Evolutionary conservation across 2,329 filamentous ascomycete species (phyloP), one percentile per base, ranked within the genome.

Genomic region (Talaromyces funiculosus): DNA sequence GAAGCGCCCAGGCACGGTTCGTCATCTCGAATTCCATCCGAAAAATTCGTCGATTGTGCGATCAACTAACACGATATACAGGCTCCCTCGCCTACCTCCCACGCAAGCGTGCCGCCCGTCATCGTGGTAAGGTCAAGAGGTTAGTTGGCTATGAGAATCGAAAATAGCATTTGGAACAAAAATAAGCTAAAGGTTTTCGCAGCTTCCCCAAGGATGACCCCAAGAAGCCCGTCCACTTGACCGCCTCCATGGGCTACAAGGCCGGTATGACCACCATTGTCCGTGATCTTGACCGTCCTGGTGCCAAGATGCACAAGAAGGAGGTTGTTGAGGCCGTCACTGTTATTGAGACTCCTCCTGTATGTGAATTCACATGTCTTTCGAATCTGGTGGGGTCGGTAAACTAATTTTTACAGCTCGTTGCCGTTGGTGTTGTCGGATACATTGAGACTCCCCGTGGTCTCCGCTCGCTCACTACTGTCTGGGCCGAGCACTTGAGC

Each of bases 141-240:
- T 96, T 84, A 86, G 86, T 85, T 60, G 35, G n/a, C n/a, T 26
- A 6, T 22, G 14, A 5, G 26, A 22, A 26, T 9, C 5, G 3
- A 57, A 26, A 18, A 35, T 38, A 33, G 6, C 20, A 40, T 9
- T 33, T 35, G 35, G 49, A 62, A 64, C n/a, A n/a, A 65, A 64
- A 54, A 12, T 14, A 6, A 35, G 56, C 61, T 45, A 64, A 69
- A 76, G 65, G 72, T 65, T 53, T 57, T 65, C 60, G 72, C 76
- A 95, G 91, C 82, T 99, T 99, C 88, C 94, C 94, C 78, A 97
- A 97, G 89, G 94, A 99, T 90, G 92, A 99, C 86, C 84, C 92
- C 77, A 97, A 97, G 90, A 96, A 97, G 89, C 90, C 92, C 75
- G 91, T 97, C 80, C 94, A 99, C 86, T 87, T 99, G 75, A 99